These are phyloP conservation scores for Bjerkandera adusta DNA, from an alignment of 1,284 basidiomycete species.

Conservation along the genomic window DNA sequence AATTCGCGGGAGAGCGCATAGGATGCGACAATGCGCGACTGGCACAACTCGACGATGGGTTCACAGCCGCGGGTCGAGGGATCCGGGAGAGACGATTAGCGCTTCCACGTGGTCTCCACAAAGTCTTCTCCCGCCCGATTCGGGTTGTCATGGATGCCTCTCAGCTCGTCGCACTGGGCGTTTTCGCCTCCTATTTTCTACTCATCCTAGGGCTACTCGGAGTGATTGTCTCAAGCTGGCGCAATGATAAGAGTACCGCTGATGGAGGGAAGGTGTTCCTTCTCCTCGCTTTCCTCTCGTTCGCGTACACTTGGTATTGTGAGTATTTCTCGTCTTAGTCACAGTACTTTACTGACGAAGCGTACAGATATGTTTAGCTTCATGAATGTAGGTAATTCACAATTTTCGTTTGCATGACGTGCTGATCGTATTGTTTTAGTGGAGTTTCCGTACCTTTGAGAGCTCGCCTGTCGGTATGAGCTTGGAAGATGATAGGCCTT, in stretches of 20 bases:
- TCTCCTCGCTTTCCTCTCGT: constrained; percentile 37
- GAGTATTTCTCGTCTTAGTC: constrained; percentile 27
- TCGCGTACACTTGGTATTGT: constrained; percentile 65
- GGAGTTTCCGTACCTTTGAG: constrained; percentile 53
- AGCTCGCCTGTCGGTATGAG: not conserved
- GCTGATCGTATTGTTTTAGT: constrained; percentile 32
- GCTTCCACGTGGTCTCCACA: too few species aligned
- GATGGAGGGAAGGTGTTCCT: constrained; percentile 21
- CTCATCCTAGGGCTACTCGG: constrained; percentile 9
- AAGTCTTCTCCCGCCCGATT: too few species aligned
- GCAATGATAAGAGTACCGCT: not conserved
- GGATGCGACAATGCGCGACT: too few species aligned
- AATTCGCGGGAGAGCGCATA: too few species aligned
- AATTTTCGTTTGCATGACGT: not conserved
- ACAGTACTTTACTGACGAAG: not conserved
- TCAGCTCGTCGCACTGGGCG: constrained; percentile 10
- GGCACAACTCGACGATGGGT: too few species aligned
- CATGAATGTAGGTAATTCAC: constrained; percentile 42
- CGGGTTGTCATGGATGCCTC: not conserved
- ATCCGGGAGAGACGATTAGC: too few species aligned
- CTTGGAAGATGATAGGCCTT: too few species aligned
- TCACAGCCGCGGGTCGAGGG: too few species aligned
- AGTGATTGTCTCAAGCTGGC: not conserved
- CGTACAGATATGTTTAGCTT: constrained; percentile 56
- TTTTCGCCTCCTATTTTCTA: constrained; percentile 14